Base-by-base conservation (phyloP, 164 flowering plant genomes). In the Santalum album region DNA sequence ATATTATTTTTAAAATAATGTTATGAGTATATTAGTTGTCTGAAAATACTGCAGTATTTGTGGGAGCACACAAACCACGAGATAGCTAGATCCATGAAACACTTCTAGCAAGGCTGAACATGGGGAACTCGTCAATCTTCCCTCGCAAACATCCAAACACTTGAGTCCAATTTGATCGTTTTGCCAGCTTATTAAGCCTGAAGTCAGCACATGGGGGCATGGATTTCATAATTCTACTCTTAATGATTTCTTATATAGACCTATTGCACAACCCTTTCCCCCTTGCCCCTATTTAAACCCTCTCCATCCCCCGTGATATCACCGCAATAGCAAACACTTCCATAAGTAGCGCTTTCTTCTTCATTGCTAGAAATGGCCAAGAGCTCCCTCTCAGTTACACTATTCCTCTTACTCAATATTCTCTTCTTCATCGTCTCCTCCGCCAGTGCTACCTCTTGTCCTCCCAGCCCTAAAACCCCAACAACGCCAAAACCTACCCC, bases 391-490 rank as follows among this genome's bases (percentile, higher is more conserved):
- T 58, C 78, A 21, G 26, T 67, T 50, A 77, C 83, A 42, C 70
- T 79, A 19, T 62, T 82, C 62, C 61, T 82, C 42, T 23, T 56
- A 12, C 54, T 80, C 53, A 80, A 78, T 72, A 60, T 79, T 26
- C 72, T 76, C 51, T 75, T 78, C 65, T 76, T 76, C 58, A 20
- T 76, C 50, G 51, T 75, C 5, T 66, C 61, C 3, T 59, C 62
- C 53, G 70, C 78, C 7, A 70, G 79, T 65, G n/a, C n/a, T n/a
- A 71, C 65, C 6, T 25, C 61, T 46, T 76, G 80, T 38, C 14
- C 42, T 0, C 42, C 42, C 2, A 14, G 16, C 4, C 36, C 36
- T 6, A 32, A n/a, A n/a, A n/a, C n/a, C n/a, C n/a, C n/a, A n/a
- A n/a, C n/a, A n/a, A n/a, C n/a, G n/a, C n/a, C n/a, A n/a, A n/a